These are phyloP conservation scores for Pseudonitzschia multiseries DNA, from an alignment of 108 stramenopile genomes.

Conservation along the genomic window DNA sequence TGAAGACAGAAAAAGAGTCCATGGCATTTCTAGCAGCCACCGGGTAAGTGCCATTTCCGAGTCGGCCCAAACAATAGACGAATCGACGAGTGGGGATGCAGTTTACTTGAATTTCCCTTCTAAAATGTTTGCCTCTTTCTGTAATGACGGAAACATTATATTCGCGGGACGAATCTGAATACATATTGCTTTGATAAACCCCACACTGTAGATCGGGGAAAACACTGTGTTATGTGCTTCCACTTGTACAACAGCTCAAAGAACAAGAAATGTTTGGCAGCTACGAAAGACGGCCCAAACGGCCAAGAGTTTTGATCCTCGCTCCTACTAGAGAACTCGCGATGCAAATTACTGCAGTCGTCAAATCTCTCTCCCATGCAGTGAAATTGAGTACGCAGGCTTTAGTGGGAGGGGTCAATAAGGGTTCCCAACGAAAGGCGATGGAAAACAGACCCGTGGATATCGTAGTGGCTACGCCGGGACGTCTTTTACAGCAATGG, in stretches of 20 bases:
- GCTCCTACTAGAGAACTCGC: conserved; percentile 95
- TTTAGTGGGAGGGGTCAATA: conserved; percentile 89
- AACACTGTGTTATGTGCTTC: conserved; percentile 86
- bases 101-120: too few species aligned
- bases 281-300: conserved; percentile 62
- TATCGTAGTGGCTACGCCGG: conserved; percentile 91
- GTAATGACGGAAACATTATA: neutral
- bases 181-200: neutral
- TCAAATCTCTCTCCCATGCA: conserved; percentile 82
- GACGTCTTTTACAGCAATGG: conserved; percentile 91
- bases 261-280: conserved; percentile 68
- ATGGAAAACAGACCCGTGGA: conserved; percentile 75
- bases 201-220: conserved; percentile 53
- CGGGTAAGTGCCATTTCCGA: conserved; percentile 38
- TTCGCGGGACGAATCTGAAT: neutral
- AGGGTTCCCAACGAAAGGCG: conserved; percentile 73
- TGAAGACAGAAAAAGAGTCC: conserved; percentile 35
- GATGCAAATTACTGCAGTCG: conserved; percentile 84
- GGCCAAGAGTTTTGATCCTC: conserved; percentile 88
- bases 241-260: conserved; percentile 80
- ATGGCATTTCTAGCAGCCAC: conserved; percentile 86
- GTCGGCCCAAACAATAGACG: too few species aligned
- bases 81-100: too few species aligned
- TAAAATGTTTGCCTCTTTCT: conserved; percentile 34
- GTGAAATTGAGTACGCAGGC: conserved; percentile 82